Base-by-base conservation (phyloP, 371 early-diverging fungal species). In the Dinochytrium kinnereticum region DNA sequence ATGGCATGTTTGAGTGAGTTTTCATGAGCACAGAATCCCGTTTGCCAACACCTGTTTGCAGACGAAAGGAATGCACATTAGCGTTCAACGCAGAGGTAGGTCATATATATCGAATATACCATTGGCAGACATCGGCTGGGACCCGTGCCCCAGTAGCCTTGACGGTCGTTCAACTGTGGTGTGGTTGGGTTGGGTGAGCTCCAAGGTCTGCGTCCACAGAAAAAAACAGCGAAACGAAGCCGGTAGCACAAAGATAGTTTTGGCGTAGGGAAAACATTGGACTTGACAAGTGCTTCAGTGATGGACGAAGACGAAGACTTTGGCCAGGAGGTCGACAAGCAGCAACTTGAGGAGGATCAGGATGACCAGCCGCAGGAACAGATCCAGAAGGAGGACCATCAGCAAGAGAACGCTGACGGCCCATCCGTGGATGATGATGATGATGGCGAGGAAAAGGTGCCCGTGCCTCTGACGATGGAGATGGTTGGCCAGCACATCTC, bases 401-500 rank as follows among this genome's bases (percentile, higher is more conserved):
- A 64, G 33, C 40, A 5, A 7, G 64, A 10, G 28, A 36, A 51
- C 10, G 61, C 61, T 7, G 61, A 61, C 7, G 61, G 10, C 7
- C 30, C 10, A 13, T 7, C 30, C 2, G 24, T 39, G 7, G 69
- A 69, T 7, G 69, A 51, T 24, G 69, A 39, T 15, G 51, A 69
- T 37, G 37, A 49, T 15, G 44, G 26, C 10, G 55, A 69, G 19
- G 69, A 69, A 19, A 51, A 39, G 69, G 21, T 30, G 2, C 68
- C 50, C 1, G 3, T 68, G 7, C 68, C 36, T 7, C 70, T 84
- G 33, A 80, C 81, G 1, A 34, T 72, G 51, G 82, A 80, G 19
- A 40, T 81, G 30, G 72, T 85, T 50, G 73, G 69, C 1, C 74
- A 71, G 26, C 67, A 74, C 70, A 71, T 85, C 55, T 80, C 82